Percentiles rank a stretch among this genome's conserved stretches.
Evolutionary conservation across 129 eudicot genomes (phyloP).

Genomic region (Pseudognaphalium luteoalbum): DNA sequence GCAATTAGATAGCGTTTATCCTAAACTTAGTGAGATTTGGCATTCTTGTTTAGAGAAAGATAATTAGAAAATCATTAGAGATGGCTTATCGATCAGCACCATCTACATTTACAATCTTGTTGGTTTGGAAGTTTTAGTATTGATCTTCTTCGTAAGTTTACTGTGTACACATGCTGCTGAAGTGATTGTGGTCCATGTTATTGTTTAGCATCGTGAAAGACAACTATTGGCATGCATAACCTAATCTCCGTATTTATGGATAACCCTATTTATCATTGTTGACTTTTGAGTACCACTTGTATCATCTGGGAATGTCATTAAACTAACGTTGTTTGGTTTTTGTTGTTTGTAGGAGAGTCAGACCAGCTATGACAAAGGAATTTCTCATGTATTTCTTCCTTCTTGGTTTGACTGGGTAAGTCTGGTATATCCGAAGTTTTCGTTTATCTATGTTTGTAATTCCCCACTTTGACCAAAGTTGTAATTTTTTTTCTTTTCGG

Average conservation of each 20-base stretch:
- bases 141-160: neutral
- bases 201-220: neutral
- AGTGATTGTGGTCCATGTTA: conserved; percentile 5
- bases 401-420: conserved; percentile 99
- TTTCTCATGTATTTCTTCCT: conserved; percentile 66
- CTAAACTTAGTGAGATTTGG: neutral
- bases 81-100: neutral
- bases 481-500: neutral
- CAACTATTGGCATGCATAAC: conserved; percentile 8
- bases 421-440: conserved; percentile 2
- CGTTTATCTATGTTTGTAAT: neutral
- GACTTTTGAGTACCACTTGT: conserved; percentile 7
- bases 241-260: neutral
- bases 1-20: neutral
- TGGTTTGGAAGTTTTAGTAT: conserved; percentile 12
- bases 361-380: conserved; percentile 71
- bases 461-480: neutral
- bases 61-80: neutral
- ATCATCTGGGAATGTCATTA: conserved; percentile 26
- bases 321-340: conserved; percentile 16
- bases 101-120: neutral
- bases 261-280: conserved; percentile 11
- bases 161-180: conserved; percentile 3
- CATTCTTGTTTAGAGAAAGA: neutral
- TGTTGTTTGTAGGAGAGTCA: conserved; percentile 61